Evolutionary conservation across 768 basidiomycete genomes (phyloP), one percentile per base, ranked within the genome.

Genomic region (Auriscalpium microsporum): DNA sequence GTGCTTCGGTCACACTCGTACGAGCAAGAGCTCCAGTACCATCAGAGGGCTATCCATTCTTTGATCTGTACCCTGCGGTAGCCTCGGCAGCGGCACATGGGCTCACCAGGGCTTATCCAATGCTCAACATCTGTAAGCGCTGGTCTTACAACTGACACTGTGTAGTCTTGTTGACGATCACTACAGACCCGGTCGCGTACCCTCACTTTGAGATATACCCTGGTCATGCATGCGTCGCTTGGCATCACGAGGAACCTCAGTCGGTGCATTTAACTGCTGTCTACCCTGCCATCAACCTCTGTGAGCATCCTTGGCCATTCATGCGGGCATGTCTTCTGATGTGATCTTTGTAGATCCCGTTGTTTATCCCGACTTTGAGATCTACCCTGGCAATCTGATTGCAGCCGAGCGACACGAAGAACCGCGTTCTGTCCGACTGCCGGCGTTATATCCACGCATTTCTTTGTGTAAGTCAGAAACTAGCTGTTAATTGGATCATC

Each of bases 181-280:
- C 35, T 37, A 36, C 40, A 62, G 57, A 72, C 62, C 66, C 69
- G 5, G 62, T 64, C 1, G 59, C 68, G 1, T 79, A 78, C 64
- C 76, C 72, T 8, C 53, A 63, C 50, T 61, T 73, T 49, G 58
- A 62, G 35, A 58, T 65, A 40, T 65, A 64, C 45, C 64, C 63
- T 14, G 60, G 60, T 33, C 48, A 50, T 44, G 45, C 47, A 21
- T 58, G 47, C 37, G 28, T 21, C 3, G 38, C 47, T 17, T 17
- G 23, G 19, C 47, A 47, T 45, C 28, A 34, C 34, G 19, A 16
- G n/a, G 16, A 6, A 21, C 36, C 45, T 36, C 44, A 13, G 50
- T 49, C 23, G 9, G 53, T 52, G 28, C 17, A 23, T 34, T 46
- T 56, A 38, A 33, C 40, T 13, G n/a, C 34, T 14, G 16, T 34